Evolutionary conservation across 768 basidiomycete species (phyloP).

Genomic region (Lanmaoa rubissima): DNA sequence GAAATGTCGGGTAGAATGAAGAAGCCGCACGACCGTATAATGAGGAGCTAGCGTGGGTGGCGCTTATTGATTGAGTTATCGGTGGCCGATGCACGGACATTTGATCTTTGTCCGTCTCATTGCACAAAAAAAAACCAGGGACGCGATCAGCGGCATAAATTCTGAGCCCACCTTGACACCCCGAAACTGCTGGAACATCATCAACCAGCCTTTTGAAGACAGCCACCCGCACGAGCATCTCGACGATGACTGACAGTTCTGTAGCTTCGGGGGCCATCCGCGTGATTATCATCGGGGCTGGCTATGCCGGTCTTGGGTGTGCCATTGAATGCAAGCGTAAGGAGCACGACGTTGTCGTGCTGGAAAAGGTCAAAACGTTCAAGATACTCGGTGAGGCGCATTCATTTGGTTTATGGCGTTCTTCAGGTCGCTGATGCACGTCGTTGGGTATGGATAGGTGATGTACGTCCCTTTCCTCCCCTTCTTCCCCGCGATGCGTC

Average conservation of each 20-base stretch:
- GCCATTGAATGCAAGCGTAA: conserved; percentile 29
- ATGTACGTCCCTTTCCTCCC: neutral
- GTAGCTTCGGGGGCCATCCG: neutral
- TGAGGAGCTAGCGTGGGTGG: neutral
- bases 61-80: neutral
- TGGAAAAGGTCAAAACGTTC: conserved; percentile 24
- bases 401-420: neutral
- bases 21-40: neutral
- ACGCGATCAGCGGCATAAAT: neutral
- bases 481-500: too few species aligned
- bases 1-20: neutral
- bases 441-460: neutral
- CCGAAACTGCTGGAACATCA: neutral
- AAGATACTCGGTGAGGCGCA: conserved; percentile 15
- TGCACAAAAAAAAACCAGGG: neutral
- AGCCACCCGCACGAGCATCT: neutral
- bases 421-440: neutral
- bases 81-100: neutral
- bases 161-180: neutral
- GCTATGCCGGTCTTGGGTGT: conserved; percentile 29
- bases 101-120: neutral
- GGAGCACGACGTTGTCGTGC: conserved; percentile 25
- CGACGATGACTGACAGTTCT: neutral
- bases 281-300: conserved; percentile 26
- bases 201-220: neutral